These are phyloP conservation scores for Kodamaea hsintzibuensis DNA, from an alignment of 805 yeast genomes.

Conservation along the genomic window DNA sequence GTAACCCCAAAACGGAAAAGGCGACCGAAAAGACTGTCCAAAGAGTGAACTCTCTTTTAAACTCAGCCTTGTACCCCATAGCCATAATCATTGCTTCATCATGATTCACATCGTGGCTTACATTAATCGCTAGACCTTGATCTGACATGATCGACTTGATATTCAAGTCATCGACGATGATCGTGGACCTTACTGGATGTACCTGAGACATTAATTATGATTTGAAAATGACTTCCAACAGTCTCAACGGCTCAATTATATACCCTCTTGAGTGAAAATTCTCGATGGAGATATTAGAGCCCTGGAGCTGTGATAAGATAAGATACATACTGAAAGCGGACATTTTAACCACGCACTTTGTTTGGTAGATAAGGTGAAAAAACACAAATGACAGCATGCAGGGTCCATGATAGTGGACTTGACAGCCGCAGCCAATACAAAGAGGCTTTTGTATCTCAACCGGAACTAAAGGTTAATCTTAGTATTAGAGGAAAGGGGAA, in stretches of 20 bases:
- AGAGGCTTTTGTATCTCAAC: no score
- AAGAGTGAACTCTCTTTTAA: constrained; percentile 57
- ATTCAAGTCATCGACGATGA: constrained; percentile 37
- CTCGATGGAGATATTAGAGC: neutral
- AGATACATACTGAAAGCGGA: neutral
- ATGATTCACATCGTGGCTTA: constrained; percentile 48
- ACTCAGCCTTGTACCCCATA: constrained; percentile 64
- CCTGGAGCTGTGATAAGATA: neutral
- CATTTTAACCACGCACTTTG: neutral
- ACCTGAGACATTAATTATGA: neutral
- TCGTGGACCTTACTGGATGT: constrained; percentile 21
- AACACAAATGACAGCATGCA: neutral
- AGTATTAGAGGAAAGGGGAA: no score
- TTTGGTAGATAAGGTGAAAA: neutral
- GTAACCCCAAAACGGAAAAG: constrained; percentile 61
- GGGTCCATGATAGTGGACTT: neutral
- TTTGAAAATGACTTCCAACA: neutral
- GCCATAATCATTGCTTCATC: constrained; percentile 59
- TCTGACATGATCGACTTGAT: constrained; percentile 42
- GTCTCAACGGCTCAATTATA: neutral
- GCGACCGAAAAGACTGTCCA: constrained; percentile 62
- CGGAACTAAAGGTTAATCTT: no score
- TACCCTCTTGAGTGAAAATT: neutral
- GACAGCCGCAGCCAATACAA: no score
- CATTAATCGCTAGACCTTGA: constrained; percentile 37